Base-by-base conservation (phyloP, 164 flowering plant species). In the Aristolochia californica region DNA sequence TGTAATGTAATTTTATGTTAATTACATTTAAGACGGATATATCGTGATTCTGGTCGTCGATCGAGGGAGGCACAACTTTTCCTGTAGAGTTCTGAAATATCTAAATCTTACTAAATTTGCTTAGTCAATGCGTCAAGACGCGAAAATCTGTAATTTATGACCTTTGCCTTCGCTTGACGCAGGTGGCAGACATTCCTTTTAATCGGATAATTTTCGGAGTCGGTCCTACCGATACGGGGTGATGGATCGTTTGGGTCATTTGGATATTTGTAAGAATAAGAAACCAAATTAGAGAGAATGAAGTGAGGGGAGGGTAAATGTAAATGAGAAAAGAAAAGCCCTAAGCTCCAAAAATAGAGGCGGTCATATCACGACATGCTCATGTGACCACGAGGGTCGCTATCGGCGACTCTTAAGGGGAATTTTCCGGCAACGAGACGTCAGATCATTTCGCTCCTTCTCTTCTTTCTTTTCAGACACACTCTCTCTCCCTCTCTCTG, bases 321-420 rank as follows among this genome's bases (percentile, higher is more conserved):
- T 44, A 14, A 44, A 8, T 18, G n/a, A n/a, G 18, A 47, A 5
- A 13, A 14, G 13, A 47, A 13, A 17, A 47, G 50, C 18, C 18
- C 50, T 47, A 47, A 47, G 50, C 50, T 47, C 50, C 50, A 47
- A 17, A 20, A 47, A 5, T 12, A 16, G 43, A 26, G 57, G 57
- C 57, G 23, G 58, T 56, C 58, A 56, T 56, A 25, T 56, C 58
- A 56, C 45, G 60, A 45, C 60, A 57, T 57, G 60, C 60, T 57
- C 60, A 57, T 57, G 60, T 45, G 60, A 57, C 38, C 20, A 23
- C n/a, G 30, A 18, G 50, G 22, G 60, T 57, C 21, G 49, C 50
- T 13, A 18, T 44, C 7, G 48, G 38, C 60, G 60, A 45, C 34
- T 24, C 58, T 15, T 5, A 55, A 15, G 60, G 28, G 60, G 38